Base-by-base conservation (phyloP, 2,329 filamentous ascomycete species). In the Pseudopyrenochaeta lycopersici region DNA sequence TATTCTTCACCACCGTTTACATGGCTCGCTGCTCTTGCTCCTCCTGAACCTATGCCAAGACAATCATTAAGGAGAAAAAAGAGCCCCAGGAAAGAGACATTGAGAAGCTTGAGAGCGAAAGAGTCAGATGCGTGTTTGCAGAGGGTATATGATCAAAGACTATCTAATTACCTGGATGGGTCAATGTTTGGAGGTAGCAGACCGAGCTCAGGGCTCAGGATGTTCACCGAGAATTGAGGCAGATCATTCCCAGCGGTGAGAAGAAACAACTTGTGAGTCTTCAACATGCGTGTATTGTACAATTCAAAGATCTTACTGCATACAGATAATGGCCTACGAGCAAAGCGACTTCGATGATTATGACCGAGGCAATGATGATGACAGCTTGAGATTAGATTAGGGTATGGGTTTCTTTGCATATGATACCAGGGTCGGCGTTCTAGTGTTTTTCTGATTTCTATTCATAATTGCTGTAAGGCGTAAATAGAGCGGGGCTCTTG, bases 101-200 rank as follows among this genome's bases (percentile, higher is more conserved):
- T 77, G 39, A 68, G 74, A 23, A 63, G 64, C 23, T 45, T 77
- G 17, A 51, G 74, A 47, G 69, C 63, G 6, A 74, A 71, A 48
- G 69, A 73, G 30, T 72, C 68, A 2, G 74, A 76, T 12, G 67
- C 67, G 9, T 72, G 69, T 48, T 50, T 76, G 53, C 68, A 72
- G 55, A 56, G 46, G 20, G 52, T 66, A 4, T 75, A 69, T 46
- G 68, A 75, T 44, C 60, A 67, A 30, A 67, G 65, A 55, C 63
- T 70, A 15, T 63, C 58, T 10, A 64, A 62, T 23, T 74, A 75
- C 45, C 45, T 76, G 39, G 62, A 63, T 20, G 71, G 70, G 17
- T 56, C 54, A 7, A 48, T 73, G 14, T 70, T 67, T 21, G 15
- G 18, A 27, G 36, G 21, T 20, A 29, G 29, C 4, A 15, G 14